Percentiles rank a stretch among this genome's conserved stretches.
Conservation (phyloP, 148 eudicot genomes). For the Rhododendron williamsianum region DNA sequence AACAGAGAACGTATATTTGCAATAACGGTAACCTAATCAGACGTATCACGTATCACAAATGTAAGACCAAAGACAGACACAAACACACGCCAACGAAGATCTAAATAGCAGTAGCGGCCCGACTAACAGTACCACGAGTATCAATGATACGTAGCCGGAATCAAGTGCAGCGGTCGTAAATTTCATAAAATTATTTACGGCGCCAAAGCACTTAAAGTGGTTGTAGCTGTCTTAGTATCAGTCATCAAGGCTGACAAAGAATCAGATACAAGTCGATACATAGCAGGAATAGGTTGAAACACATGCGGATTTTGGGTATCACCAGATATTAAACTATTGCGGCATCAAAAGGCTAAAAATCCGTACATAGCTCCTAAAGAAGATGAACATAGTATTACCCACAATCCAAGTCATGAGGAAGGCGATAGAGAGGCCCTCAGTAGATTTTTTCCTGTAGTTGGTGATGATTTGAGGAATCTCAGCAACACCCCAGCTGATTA, state of each 20-base stretch:
- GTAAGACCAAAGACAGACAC: background rate
- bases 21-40: background rate
- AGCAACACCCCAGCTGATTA: conserved; percentile 62
- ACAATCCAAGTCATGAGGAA: conserved; percentile 76
- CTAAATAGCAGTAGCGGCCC: background rate
- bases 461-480: conserved; percentile 83
- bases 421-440: conserved; percentile 62
- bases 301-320: background rate
- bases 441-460: conserved; percentile 52
- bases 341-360: background rate
- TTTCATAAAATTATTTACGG: background rate
- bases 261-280: background rate
- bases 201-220: background rate
- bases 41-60: background rate
- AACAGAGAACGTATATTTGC: background rate
- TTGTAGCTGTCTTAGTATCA: background rate
- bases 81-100: background rate
- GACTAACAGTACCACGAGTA: background rate
- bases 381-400: conserved; percentile 34
- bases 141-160: background rate
- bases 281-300: background rate
- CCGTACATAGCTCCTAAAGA: background rate
- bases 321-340: background rate
- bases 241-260: background rate
- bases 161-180: background rate